phyloP scores from a whole-genome alignment of 106 monocot species.

The Dactylorhiza incarnata region DNA sequence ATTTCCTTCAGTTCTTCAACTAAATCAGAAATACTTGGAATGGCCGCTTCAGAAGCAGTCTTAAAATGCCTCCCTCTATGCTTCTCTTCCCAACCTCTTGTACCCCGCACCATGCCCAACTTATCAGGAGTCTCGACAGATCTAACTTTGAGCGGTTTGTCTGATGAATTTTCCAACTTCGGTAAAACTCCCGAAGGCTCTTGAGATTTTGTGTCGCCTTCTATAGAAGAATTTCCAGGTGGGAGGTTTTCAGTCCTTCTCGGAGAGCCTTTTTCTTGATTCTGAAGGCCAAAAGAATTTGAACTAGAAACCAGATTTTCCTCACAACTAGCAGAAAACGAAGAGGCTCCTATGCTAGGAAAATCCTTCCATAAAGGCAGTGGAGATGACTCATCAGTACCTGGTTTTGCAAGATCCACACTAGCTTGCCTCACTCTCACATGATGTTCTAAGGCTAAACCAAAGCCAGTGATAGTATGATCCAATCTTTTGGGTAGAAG shows the following conservation, averaged over 20 bases:
- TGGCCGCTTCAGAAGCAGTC: conserved; percentile 18
- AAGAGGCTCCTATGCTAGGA: conserved; percentile 1
- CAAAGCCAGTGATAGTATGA: conserved; percentile 10
- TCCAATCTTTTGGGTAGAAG: conserved; percentile 14
- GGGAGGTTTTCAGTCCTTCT: conserved; percentile 22
- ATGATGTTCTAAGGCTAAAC: conserved; percentile 13
- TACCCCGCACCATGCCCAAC: neutral
- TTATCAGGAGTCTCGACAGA: neutral
- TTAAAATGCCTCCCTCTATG: conserved; percentile 12
- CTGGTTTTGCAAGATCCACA: conserved; percentile 11
- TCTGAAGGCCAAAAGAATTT: conserved; percentile 20
- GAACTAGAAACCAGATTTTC: conserved; percentile 28
- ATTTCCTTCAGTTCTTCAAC: conserved; percentile 32
- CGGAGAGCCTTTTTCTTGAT: conserved; percentile 24
- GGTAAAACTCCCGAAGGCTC: neutral
- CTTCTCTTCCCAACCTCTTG: neutral
- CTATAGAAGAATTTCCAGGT: conserved; percentile 10
- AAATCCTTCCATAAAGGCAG: neutral
- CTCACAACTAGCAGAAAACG: conserved; percentile 32
- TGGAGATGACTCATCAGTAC: conserved; percentile 5
- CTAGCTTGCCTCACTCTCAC: conserved; percentile 10
- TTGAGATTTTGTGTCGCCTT: conserved; percentile 5
- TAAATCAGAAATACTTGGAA: conserved; percentile 18
- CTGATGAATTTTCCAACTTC: conserved; percentile 3
- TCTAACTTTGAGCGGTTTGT: neutral